phyloP scores from a whole-genome alignment of 176 grass and related monocot species.

The Tillandsia leiboldiana region DNA sequence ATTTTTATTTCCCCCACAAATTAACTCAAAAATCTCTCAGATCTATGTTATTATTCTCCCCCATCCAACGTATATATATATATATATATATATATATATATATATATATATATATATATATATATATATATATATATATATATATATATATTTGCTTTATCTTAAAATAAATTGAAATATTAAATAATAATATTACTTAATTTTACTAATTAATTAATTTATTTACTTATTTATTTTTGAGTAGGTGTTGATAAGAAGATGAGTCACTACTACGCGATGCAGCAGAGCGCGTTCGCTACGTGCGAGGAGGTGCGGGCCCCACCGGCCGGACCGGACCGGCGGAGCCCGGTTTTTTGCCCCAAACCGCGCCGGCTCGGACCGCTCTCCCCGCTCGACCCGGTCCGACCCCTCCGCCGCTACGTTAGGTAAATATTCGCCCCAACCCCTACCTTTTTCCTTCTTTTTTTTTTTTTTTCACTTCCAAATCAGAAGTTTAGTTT shows the following conservation, averaged over 20 bases:
- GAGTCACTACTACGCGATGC: constrained; percentile 9
- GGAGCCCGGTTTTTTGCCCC: constrained; percentile 13
- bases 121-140: too few species aligned
- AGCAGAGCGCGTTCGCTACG: constrained; percentile 5
- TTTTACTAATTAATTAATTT: background rate
- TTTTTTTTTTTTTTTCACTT: background rate
- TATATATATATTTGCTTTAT: too few species aligned
- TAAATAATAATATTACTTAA: background rate
- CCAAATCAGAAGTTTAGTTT: background rate
- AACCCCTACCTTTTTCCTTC: background rate
- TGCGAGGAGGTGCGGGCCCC: constrained; percentile 6
- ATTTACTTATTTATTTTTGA: background rate
- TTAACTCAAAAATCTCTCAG: too few species aligned
- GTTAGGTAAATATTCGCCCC: background rate
- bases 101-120: too few species aligned
- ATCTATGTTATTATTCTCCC: too few species aligned
- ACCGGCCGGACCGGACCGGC: constrained; percentile 1
- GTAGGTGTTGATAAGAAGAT: background rate
- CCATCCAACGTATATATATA: too few species aligned
- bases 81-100: too few species aligned
- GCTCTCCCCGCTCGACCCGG: background rate
- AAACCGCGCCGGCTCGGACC: constrained; percentile 19
- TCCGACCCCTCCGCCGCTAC: constrained; percentile 7
- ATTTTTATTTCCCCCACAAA: too few species aligned
- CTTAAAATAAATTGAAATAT: too few species aligned